These are phyloP conservation scores for Daldinia caldariorum DNA, from an alignment of 495 filamentous ascomycete genomes.

Conservation along the genomic window DNA sequence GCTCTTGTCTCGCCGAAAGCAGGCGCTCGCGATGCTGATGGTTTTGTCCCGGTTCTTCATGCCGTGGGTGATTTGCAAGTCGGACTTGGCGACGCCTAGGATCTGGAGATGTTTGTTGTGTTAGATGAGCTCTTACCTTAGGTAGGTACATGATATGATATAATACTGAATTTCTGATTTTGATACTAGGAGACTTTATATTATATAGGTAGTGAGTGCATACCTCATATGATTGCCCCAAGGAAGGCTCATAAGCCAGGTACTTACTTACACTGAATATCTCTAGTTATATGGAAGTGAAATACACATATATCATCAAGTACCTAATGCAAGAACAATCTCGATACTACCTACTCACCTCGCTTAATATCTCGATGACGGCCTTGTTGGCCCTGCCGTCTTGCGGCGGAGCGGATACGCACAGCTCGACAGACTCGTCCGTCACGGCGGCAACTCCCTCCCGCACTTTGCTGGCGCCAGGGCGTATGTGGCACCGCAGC, in stretches of 20 bases:
- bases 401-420: conserved; percentile 68
- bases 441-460: conserved; percentile 66
- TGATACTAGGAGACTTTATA: neutral
- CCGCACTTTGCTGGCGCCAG: conserved; percentile 67
- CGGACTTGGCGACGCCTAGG: conserved; percentile 69
- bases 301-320: neutral
- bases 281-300: conserved; percentile 3
- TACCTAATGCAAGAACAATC: neutral
- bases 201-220: neutral
- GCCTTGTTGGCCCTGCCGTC: conserved; percentile 75
- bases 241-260: neutral
- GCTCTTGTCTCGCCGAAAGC: conserved; percentile 35
- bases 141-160: neutral
- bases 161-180: neutral
- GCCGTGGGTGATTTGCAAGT: conserved; percentile 70
- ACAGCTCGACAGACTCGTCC: conserved; percentile 66
- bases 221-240: neutral
- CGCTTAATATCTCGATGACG: conserved; percentile 69
- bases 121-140: conserved; percentile 3
- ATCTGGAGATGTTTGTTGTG: conserved; percentile 6
- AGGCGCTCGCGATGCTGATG: conserved; percentile 50
- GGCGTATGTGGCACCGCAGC: conserved; percentile 70
- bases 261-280: conserved; percentile 15
- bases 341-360: conserved; percentile 55
- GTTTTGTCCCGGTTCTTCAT: conserved; percentile 71